Evolutionary conservation across 768 basidiomycete genomes (phyloP).

Genomic region (Guyanaporus albipodus): DNA sequence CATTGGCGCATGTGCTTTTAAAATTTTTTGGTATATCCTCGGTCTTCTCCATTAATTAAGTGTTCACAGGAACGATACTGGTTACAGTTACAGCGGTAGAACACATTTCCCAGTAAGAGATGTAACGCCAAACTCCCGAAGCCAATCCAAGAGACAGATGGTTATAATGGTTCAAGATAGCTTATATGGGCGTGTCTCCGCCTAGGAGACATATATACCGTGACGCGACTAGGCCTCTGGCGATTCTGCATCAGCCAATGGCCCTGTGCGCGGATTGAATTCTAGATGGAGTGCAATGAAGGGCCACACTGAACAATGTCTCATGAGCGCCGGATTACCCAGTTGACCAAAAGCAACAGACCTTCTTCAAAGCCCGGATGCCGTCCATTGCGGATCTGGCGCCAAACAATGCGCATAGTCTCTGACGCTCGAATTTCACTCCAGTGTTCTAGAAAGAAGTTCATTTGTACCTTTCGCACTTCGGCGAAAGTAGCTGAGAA

Average conservation of each 20-base stretch:
- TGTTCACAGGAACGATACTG: slow-evolving; percentile 3
- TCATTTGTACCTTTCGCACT: slow-evolving; percentile 77
- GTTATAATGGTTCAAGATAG: slow-evolving; percentile 9
- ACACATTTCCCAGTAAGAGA: neutral
- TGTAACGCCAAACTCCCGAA: neutral
- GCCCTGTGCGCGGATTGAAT: slow-evolving; percentile 43
- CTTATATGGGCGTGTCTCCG: slow-evolving; percentile 1
- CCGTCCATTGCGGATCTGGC: slow-evolving; percentile 76
- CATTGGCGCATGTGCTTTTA: slow-evolving; percentile 3
- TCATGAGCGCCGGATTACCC: slow-evolving; percentile 8
- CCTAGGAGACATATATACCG: neutral
- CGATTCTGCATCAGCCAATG: slow-evolving; percentile 18
- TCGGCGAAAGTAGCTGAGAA: slow-evolving; percentile 82
- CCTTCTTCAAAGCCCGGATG: slow-evolving; percentile 90
- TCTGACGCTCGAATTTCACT: slow-evolving; percentile 77
- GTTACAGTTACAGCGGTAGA: neutral
- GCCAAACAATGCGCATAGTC: slow-evolving; percentile 79
- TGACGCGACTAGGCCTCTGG: slow-evolving; percentile 13
- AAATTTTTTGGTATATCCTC: neutral
- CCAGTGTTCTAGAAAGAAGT: slow-evolving; percentile 81
- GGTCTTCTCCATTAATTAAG: too few species aligned
- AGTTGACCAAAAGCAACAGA: slow-evolving; percentile 23
- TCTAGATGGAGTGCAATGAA: slow-evolving; percentile 60
- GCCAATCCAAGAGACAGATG: slow-evolving; percentile 4
- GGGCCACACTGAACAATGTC: slow-evolving; percentile 53